Evolutionary conservation across 2,329 filamentous ascomycete species (phyloP).

Genomic region (Trichoderma arundinaceum): DNA sequence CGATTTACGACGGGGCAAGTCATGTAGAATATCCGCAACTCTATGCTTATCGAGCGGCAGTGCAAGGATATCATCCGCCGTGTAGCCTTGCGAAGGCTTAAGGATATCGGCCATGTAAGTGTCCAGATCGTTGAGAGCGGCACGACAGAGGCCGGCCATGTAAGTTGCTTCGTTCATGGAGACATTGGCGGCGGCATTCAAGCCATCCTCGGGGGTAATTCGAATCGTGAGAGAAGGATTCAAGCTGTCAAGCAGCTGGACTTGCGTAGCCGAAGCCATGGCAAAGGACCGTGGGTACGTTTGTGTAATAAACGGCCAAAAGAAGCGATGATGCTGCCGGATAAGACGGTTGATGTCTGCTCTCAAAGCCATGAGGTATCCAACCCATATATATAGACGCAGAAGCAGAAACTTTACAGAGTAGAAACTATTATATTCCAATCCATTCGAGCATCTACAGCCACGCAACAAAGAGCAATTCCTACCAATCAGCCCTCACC

Average conservation of each 20-base stretch:
- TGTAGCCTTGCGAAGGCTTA: constrained; percentile 41
- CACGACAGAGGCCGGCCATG: constrained; percentile 41
- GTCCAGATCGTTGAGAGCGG: constrained; percentile 41
- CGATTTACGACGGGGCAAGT: constrained; percentile 46
- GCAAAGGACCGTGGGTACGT: background rate
- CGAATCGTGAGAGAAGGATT: constrained; percentile 35
- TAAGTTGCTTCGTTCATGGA: constrained; percentile 37
- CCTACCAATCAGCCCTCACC: no score
- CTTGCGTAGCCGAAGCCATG: constrained; percentile 45
- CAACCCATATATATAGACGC: background rate
- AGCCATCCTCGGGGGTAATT: background rate
- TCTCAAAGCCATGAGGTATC: background rate
- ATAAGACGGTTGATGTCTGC: background rate
- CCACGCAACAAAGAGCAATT: no score
- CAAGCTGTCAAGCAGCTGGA: constrained; percentile 35
- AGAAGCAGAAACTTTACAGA: background rate
- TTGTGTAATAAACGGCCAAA: background rate
- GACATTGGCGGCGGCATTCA: background rate
- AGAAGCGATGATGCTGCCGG: background rate
- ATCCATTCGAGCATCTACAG: no score
- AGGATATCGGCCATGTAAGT: constrained; percentile 41
- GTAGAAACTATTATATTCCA: no score
- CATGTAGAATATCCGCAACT: constrained; percentile 42
- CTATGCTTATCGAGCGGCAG: constrained; percentile 43
- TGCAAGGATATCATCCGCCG: constrained; percentile 45